Evolutionary conservation across 768 basidiomycete genomes (phyloP), one percentile per base, ranked within the genome.

Genomic region (Phanerochaete carnosa): DNA sequence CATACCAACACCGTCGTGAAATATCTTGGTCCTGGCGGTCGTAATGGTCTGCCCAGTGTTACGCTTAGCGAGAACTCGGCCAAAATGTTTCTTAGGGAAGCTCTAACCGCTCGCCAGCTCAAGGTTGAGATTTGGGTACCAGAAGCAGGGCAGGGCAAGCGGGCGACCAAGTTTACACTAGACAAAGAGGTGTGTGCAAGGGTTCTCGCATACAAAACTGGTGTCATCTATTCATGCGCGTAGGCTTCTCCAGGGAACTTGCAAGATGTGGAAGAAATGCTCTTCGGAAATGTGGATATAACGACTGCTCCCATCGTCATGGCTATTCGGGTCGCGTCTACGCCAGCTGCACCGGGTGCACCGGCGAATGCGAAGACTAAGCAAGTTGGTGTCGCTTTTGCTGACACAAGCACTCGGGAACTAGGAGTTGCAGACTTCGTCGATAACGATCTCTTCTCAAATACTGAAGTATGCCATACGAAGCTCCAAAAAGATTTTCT

Each of bases 391-490:
- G 77, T 94, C 13, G 95, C 95, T 0, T 99, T 94, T 68, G 92
- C 94, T 0, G 96, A 99, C 73, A 91, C 94, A 0, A 92, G 88
- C 62, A 77, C 86, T 7, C 85, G 93, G 23, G 84, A 90, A 67
- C 79, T 99, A 4, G 97, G 97, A 0, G 89, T 95, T 0, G 82
- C 91, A 13, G 94, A 98, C 62, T 98, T 93, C 66, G 84, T 88
- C 8, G 97, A 99, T 73, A 96, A 95, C 66, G 97, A 98, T 62
- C 77, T 94, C 16, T 98, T 95, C 73, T 95, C 94, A 0, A 99
- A 98, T 67, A 88, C 90, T 2, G 96, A 99, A 81, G 96, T 94
- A 61, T 45, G 45, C 25, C 12, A 26, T 57, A 5, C 13, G 3
- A n/a, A 15, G 11, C 37, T 23, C n/a, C 13, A 2, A 11, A 25